Percentiles rank a stretch among this genome's conserved stretches.
phyloP scores from a whole-genome alignment of 805 yeast species.

The Saccharomyces cerevisiae region DNA sequence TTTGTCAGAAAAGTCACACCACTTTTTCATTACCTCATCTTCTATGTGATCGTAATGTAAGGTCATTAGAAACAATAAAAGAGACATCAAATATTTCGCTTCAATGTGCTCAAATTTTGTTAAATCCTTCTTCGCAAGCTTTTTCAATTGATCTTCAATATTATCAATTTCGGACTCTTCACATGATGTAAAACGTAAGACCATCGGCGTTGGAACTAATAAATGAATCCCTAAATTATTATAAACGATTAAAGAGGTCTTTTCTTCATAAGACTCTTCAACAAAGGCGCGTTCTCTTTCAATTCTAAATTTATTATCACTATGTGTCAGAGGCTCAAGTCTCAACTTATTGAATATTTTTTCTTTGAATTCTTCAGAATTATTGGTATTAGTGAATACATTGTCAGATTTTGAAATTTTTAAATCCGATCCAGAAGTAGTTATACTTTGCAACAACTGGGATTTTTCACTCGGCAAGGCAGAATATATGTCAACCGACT shows the following conservation, averaged over 20 bases:
- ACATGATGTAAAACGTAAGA: constrained; percentile 18
- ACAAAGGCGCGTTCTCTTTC: constrained; percentile 21
- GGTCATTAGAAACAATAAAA: constrained; percentile 16
- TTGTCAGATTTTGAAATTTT: constrained; percentile 11
- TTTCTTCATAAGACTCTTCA: constrained; percentile 11
- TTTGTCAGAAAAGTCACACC: constrained; percentile 12
- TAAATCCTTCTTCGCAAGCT: neutral
- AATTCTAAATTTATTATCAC: constrained; percentile 14
- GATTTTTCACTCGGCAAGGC: constrained; percentile 2
- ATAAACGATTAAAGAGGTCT: constrained; percentile 13
- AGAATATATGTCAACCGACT: neutral
- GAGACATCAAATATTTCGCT: constrained; percentile 12
- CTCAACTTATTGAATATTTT: constrained; percentile 19
- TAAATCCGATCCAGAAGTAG: neutral
- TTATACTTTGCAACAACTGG: constrained; percentile 10
- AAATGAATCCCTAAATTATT: constrained; percentile 15
- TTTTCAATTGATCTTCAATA: constrained; percentile 13
- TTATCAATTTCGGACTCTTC: constrained; percentile 14
- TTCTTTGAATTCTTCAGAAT: constrained; percentile 4
- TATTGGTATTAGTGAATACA: constrained; percentile 8
- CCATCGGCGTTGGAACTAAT: constrained; percentile 12
- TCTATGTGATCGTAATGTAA: constrained; percentile 22
- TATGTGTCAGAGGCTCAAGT: constrained; percentile 14
- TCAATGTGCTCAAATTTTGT: constrained; percentile 16
- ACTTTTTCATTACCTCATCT: constrained; percentile 9